Conservation (phyloP, 306 rosid species). For the Acacia crassicarpa region DNA sequence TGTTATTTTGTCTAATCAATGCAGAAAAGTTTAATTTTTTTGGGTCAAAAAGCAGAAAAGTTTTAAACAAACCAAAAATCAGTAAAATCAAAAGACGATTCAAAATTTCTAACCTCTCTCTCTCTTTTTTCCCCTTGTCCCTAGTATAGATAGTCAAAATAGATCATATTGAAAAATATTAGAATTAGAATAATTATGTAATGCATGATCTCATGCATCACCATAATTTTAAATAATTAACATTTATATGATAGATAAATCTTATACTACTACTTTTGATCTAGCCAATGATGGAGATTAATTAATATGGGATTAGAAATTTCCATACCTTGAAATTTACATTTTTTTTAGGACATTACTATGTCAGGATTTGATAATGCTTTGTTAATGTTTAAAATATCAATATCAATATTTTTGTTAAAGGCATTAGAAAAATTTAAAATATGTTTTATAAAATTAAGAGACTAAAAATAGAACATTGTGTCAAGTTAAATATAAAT, state of each 20-base stretch:
- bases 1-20: not conserved
- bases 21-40: not conserved
- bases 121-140: not conserved
- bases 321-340: not conserved
- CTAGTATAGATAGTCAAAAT: not conserved
- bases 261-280: not conserved
- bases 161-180: not conserved
- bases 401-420: too few species aligned
- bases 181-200: constrained; percentile 23
- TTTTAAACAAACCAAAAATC: constrained; percentile 18
- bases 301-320: not conserved
- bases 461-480: too few species aligned
- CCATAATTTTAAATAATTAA: not conserved
- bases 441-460: too few species aligned
- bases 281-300: not conserved
- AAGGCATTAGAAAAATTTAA: too few species aligned
- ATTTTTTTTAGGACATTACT: too few species aligned
- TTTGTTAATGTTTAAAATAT: too few species aligned
- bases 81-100: constrained; percentile 11
- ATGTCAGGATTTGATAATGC: too few species aligned
- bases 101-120: not conserved
- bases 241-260: not conserved
- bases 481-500: too few species aligned
- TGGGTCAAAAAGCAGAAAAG: too few species aligned
- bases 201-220: constrained; percentile 30